Base-by-base conservation (phyloP, 2,329 filamentous ascomycete species). In the Rosellinia necatrix region DNA sequence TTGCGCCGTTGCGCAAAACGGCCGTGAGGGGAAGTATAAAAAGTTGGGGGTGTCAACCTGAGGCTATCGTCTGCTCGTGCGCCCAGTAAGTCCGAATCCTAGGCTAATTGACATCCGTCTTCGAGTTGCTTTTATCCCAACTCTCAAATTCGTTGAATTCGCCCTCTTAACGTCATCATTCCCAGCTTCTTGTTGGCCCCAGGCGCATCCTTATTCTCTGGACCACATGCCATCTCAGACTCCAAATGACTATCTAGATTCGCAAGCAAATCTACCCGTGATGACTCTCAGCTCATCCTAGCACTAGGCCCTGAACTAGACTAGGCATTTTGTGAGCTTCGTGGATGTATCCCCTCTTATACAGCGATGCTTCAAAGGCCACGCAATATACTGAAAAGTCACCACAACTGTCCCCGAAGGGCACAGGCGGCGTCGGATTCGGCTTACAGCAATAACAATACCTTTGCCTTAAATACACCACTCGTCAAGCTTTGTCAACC, bases 341-440 rank as follows among this genome's bases (percentile, higher is more conserved):
- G 17, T 59, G 49, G 49, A 64, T 64, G 60, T 52, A 60, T 56
- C 61, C 34, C 15, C 32, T 55, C 38, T 48, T 29, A 34, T 41
- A 56, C 44, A 61, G 66, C 64, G 46, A 69, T 69, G 66, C 64
- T 68, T 65, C 63, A 63, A 64, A 64, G 62, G 63, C 59, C 65
- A 54, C 59, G 49, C 41, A 51, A 67, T 63, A 44, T 65, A 60
- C 38, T 59, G 35, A 61, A 48, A 53, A 53, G 41, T 49, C 25
- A 58, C 56, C 25, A 58, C 56, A 41, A 56, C 49, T 46, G 49
- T 29, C n/a, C 48, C 42, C 41, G 52, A 30, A 43, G 29, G 13
- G 41, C 41, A 30, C 47, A 49, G 19, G 46, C 44, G 21, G 19
- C 47, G n/a, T 37, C 50, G 17, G 49, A 49, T 34, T 47, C 51